Evolutionary conservation across 192 early-diverging fungal species (phyloP), one percentile per base, ranked within the genome.

Genomic region (Jimgerdemannia lactiflua): DNA sequence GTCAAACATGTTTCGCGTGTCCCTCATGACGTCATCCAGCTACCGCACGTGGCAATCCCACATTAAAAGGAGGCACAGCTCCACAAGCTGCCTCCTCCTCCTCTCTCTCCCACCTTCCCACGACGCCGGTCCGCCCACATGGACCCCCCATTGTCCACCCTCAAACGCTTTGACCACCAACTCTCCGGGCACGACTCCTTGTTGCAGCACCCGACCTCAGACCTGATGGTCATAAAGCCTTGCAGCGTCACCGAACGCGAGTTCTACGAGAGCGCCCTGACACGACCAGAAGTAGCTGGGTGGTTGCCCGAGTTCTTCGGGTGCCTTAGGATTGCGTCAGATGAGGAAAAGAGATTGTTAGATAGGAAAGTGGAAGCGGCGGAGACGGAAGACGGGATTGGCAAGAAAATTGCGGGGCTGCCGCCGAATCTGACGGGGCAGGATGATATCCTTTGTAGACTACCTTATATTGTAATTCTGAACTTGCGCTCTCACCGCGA

Each of bases 181-280:
- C 88, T 97, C 18, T 94, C 92, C 17, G 95, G 96, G 0, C 96
- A 96, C 74, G 88, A 88, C 43, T 86, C 88, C 41, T 80, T 93
- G 3, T 75, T 96, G 43, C 80, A 83, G 9, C 78, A 86, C 41
- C 87, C 88, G 14, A 90, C 88, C 20, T 82, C 85, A 43, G 90
- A 89, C 49, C 66, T 84, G 18, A 85, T 93, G 65, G 74, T 97
- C 4, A 80, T 93, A 65, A 97, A 97, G 78, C 91, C 90, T 41
- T 84, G 86, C 43, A 80, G 84, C 43, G 69, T 77, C 44, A 84
- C 82, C 64, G 96, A 97, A 80, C 81, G 84, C 19, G 72, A 78
- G 70, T 96, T 97, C 80, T 96, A 96, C 78, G 88, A 93, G 74
- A 73, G 80, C 3, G 77, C 86, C n/a, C 78, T 72, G 20, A 39